Percentiles rank a stretch among this genome's conserved stretches.
phyloP scores from a whole-genome alignment of 1,284 basidiomycete genomes.

The Moniliophthora roreri region DNA sequence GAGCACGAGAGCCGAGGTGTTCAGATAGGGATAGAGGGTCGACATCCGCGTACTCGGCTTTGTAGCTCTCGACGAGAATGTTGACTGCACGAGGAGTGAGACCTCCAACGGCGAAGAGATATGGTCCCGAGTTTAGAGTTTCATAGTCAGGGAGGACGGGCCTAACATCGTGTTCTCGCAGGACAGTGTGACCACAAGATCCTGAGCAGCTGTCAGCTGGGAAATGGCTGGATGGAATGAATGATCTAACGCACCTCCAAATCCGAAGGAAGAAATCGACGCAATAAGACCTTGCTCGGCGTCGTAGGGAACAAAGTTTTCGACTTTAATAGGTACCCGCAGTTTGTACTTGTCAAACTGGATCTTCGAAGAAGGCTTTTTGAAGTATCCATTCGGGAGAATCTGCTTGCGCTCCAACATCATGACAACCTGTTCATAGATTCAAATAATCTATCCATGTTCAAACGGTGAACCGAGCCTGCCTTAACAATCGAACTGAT shows the following conservation, averaged over 20 bases:
- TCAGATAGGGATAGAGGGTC: not conserved
- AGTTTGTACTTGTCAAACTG: conserved; percentile 20
- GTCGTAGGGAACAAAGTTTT: conserved; percentile 15
- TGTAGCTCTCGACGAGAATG: conserved; percentile 1
- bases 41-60: not conserved
- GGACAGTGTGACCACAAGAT: conserved; percentile 12
- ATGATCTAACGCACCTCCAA: conserved; percentile 15
- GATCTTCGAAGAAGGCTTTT: conserved; percentile 19
- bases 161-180: conserved; percentile 1
- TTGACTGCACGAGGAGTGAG: conserved; percentile 1
- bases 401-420: conserved; percentile 19
- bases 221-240: not conserved
- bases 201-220: conserved; percentile 9
- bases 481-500: conserved; percentile 2
- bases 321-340: conserved; percentile 17
- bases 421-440: conserved; percentile 15
- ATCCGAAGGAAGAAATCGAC: conserved; percentile 20
- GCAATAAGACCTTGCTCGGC: conserved; percentile 16
- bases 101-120: conserved; percentile 3
- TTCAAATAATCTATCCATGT: not conserved
- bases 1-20: conserved; percentile 2
- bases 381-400: conserved; percentile 20
- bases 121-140: not conserved
- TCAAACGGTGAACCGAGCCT: not conserved
- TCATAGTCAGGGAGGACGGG: not conserved